Conservation (phyloP, 768 basidiomycete genomes). For the Psilocybe subaeruginosa region DNA sequence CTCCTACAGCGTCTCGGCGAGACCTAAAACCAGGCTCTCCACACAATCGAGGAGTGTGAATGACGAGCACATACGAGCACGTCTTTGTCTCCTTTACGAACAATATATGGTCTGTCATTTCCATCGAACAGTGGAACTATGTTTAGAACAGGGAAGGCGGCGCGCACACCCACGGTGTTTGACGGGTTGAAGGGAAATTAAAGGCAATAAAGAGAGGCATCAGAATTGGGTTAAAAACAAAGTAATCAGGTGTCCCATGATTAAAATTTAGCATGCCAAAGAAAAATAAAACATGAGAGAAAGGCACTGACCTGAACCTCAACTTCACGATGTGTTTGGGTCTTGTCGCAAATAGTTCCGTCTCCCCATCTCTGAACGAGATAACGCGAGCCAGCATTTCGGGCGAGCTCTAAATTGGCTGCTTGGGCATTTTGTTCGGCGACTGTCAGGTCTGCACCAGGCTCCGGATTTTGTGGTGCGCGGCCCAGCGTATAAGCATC, state of each 20-base stretch:
- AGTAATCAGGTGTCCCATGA: slow-evolving; percentile 19
- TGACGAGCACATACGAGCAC: slow-evolving; percentile 91
- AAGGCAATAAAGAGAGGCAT: slow-evolving; percentile 15
- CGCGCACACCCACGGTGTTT: slow-evolving; percentile 18
- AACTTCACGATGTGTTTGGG: slow-evolving; percentile 82
- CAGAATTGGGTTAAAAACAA: slow-evolving; percentile 9
- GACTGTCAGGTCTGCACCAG: slow-evolving; percentile 66
- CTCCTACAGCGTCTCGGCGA: slow-evolving; percentile 63
- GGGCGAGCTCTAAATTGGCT: slow-evolving; percentile 76
- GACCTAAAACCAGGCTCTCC: slow-evolving; percentile 92
- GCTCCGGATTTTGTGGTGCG: slow-evolving; percentile 61
- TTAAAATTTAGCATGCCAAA: slow-evolving; percentile 14
- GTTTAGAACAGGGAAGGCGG: slow-evolving; percentile 19
- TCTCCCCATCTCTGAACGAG: slow-evolving; percentile 91
- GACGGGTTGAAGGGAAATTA: slow-evolving; percentile 18
- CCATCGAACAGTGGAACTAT: slow-evolving; percentile 96
- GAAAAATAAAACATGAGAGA: slow-evolving; percentile 16
- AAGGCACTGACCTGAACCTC: slow-evolving; percentile 83
- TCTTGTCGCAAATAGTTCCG: slow-evolving; percentile 94
- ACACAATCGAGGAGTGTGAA: slow-evolving; percentile 94
- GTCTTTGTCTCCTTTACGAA: slow-evolving; percentile 94
- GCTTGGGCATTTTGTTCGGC: slow-evolving; percentile 67
- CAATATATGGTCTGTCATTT: slow-evolving; percentile 86
- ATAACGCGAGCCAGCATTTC: slow-evolving; percentile 82
- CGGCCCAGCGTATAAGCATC: slow-evolving; percentile 79